Base-by-base conservation (phyloP, 1,139 yeast species). In the Diutina scorzettiae region DNA sequence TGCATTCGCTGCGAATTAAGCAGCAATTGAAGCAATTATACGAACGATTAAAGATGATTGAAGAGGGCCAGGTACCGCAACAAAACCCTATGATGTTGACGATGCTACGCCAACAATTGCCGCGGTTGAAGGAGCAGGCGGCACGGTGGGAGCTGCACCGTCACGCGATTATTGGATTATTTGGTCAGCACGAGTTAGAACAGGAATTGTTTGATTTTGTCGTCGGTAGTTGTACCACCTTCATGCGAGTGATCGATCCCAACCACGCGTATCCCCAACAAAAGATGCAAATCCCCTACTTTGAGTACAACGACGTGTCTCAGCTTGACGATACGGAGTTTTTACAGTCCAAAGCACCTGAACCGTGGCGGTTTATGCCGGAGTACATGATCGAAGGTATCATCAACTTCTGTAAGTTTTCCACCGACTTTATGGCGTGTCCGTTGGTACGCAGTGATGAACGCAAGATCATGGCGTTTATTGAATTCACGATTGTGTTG, bases 301-400 rank as follows among this genome's bases (percentile, higher is more conserved):
- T 71, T 43, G 74, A 79, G 47, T 76, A 81, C 47, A 51, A 51
- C 4, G 59, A 52, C 31, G 67, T 64, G 6, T 60, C 71, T 37
- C 65, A 69, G 49, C 75, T 81, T 41, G 91, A 81, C 52, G 82
- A 81, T 57, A 75, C 77, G 25, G 89, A 81, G 40, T 78, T 71
- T 51, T 65, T 81, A 50, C 73, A 81, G 52, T 62, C 71, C 5
- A 65, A 77, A 48, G 71, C 89, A 0, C 89, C 91, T 5, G 54
- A 59, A n/a, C 93, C 93, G 2, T 86, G 89, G 72, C 81, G 77
- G 52, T 83, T 73, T 54, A 81, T 70, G 48, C 99, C 99, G 0
- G 98, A 91, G 58, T 85, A 76, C 54, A 67, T 83, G 44, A 60
- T 91, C 25, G 97, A 91, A 56, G 93, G 94, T 2, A 71, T 85